Evolutionary conservation across 2,329 filamentous ascomycete species (phyloP), one percentile per base, ranked within the genome.

Genomic region (Paraphaeosphaeria sporulosa): DNA sequence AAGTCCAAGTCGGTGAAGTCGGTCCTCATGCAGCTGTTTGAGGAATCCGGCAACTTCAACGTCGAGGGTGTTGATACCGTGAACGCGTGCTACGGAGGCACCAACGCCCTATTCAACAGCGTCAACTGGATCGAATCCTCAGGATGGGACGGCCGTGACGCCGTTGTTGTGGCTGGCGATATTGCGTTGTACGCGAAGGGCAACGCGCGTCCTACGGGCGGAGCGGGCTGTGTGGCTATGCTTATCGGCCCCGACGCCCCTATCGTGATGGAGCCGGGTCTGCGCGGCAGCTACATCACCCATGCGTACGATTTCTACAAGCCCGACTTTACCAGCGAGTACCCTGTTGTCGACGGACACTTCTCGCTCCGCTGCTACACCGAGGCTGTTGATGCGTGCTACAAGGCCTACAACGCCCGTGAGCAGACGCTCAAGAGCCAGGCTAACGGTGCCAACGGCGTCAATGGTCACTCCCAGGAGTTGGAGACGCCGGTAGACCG

Each of bases 241-340:
- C 81, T 85, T 49, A 75, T 85, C 62, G 82, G 82, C 42, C 82
- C 83, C 42, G 73, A 85, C 62, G 83, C 83, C 44, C 83, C 82
- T 32, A 65, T 85, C 58, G 81, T 78, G 23, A 78, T 84, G 62
- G 83, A 85, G 71, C 76, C 82, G 44, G 82, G 82, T 60, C 79
- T 80, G 60, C 80, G 83, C 55, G 83, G 82, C 62, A 80, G 77
- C 68, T 84, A 83, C 75, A 79, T 85, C 69, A 81, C 74, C 64
- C 82, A 84, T 71, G 80, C 78, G 34, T 85, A 84, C 76, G 83
- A 85, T 68, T 85, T 85, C 75, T 85, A 85, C 79, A 85, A 85
- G 81, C 79, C 83, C 57, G 82, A 85, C 65, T 66, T 84, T 60
- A 83, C 82, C 61, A 82, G 80, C 78, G 83, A 85, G 69, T 85